phyloP scores from a whole-genome alignment of 805 yeast genomes.

The Nakazawaea siamensis region DNA sequence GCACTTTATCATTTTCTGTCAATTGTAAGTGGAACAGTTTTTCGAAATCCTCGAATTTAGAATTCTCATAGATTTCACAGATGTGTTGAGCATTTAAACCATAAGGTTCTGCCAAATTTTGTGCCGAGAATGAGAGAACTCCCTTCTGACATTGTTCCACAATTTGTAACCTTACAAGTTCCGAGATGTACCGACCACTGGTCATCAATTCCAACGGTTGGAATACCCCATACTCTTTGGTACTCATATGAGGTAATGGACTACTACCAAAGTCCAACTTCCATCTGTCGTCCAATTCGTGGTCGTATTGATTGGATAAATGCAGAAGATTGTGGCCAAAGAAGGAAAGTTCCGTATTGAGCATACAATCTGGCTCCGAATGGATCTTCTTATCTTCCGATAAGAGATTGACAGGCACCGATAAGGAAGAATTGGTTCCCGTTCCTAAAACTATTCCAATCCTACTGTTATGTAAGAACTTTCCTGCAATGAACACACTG shows the following conservation, averaged over 20 bases:
- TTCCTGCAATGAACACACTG: constrained; percentile 54
- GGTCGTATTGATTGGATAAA: constrained; percentile 30
- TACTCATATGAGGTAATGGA: constrained; percentile 21
- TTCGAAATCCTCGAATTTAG: constrained; percentile 18
- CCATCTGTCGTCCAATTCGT: constrained; percentile 27
- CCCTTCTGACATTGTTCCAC: constrained; percentile 17
- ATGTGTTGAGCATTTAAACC: constrained; percentile 33
- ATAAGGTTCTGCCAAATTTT: constrained; percentile 13
- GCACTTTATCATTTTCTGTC: constrained; percentile 6
- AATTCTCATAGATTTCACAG: constrained; percentile 29
- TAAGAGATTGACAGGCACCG: constrained; percentile 17
- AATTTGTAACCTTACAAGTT: constrained; percentile 36
- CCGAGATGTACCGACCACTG: constrained; percentile 50
- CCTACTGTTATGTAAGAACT: constrained; percentile 23
- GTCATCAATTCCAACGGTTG: constrained; percentile 52
- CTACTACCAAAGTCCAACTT: constrained; percentile 7
- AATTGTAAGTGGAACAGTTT: constrained; percentile 6
- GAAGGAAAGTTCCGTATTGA: constrained; percentile 48
- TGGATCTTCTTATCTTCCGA: constrained; percentile 14
- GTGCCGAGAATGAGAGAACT: constrained; percentile 1
- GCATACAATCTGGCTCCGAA: constrained; percentile 14
- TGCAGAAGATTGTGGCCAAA: constrained; percentile 35
- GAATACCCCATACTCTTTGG: constrained; percentile 23
- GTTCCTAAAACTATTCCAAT: constrained; percentile 63
- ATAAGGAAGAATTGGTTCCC: constrained; percentile 51